These are phyloP conservation scores for Acanthamoeba sp. DNA, from an alignment of 208 protist species.

Conservation along the genomic window DNA sequence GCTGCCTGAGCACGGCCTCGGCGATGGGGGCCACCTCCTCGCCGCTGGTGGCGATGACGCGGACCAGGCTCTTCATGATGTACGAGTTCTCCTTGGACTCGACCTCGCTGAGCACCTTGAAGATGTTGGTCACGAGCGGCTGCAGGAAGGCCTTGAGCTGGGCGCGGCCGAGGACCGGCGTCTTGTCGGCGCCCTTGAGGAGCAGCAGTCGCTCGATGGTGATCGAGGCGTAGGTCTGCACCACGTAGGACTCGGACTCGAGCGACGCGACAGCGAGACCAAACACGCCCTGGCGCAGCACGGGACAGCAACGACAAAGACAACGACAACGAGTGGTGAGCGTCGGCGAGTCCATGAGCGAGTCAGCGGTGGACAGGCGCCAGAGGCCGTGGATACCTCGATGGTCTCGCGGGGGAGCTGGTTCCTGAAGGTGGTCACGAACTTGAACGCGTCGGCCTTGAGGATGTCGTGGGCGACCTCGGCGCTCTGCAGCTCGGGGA, in stretches of 20 bases:
- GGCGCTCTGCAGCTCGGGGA: slow-evolving; percentile 91
- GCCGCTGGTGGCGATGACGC: slow-evolving; percentile 88
- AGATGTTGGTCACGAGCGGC: slow-evolving; percentile 57
- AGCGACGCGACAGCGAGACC: slow-evolving; percentile 90
- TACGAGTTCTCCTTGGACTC: slow-evolving; percentile 64
- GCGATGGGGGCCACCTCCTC: slow-evolving; percentile 87
- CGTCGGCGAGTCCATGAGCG: too few relatives aligned
- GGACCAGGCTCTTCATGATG: slow-evolving; percentile 85
- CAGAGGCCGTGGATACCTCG: neutral
- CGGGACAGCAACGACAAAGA: too few relatives aligned
- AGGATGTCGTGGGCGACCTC: slow-evolving; percentile 90
- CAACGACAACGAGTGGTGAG: neutral
- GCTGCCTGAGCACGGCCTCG: slow-evolving; percentile 76
- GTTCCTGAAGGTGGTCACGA: slow-evolving; percentile 95
- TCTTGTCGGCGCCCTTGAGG: slow-evolving; percentile 85
- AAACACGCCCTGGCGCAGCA: slow-evolving; percentile 84
- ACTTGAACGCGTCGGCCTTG: slow-evolving; percentile 96
- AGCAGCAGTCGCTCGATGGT: slow-evolving; percentile 94
- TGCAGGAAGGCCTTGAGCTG: slow-evolving; percentile 54
- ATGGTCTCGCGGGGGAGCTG: slow-evolving; percentile 88
- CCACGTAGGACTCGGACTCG: slow-evolving; percentile 89
- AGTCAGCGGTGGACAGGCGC: too few relatives aligned
- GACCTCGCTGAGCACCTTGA: slow-evolving; percentile 2
- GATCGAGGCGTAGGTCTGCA: slow-evolving; percentile 95
- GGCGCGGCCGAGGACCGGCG: slow-evolving; percentile 81